A percentile compares a stretch with the other conserved stretches of the same genome.
Evolutionary conservation across 148 eudicot species (phyloP).

Genomic region (Vaccinium macrocarpon): DNA sequence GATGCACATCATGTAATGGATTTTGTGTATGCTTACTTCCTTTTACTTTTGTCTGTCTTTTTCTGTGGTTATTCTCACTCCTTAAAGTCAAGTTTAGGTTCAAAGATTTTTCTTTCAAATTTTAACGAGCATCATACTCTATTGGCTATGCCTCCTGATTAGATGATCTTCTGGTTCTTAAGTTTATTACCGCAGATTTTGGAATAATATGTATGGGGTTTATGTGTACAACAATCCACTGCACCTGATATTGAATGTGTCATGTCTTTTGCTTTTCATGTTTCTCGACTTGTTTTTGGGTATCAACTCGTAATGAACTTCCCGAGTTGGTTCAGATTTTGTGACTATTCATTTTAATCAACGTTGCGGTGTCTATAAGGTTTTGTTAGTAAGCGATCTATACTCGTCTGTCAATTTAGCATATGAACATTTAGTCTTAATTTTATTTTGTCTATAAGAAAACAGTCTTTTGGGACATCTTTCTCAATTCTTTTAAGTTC

Average conservation of each 20-base stretch:
- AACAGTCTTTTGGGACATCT: slow-evolving; percentile 1
- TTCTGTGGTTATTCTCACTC: not conserved
- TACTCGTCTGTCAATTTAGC: not conserved
- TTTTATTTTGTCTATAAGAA: not conserved
- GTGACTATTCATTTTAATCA: not conserved
- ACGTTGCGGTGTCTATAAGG: not conserved
- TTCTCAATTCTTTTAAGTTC: not conserved
- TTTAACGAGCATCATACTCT: not conserved
- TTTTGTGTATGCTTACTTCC: not conserved
- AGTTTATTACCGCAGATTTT: not conserved
- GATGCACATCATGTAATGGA: not conserved
- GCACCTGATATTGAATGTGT: not conserved
- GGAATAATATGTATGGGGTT: not conserved
- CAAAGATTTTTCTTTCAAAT: not conserved
- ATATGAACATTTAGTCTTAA: not conserved
- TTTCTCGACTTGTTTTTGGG: not conserved
- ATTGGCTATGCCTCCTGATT: not conserved
- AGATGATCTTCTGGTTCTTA: not conserved
- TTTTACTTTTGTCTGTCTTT: slow-evolving; percentile 7
- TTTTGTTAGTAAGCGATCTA: not conserved
- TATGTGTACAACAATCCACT: not conserved
- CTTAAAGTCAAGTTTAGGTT: not conserved
- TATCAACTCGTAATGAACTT: not conserved
- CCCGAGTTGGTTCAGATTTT: not conserved
- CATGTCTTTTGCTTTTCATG: not conserved